Evolutionary conservation across 2,329 filamentous ascomycete species (phyloP), one percentile per base, ranked within the genome.

Genomic region (Trichoderma sp.): DNA sequence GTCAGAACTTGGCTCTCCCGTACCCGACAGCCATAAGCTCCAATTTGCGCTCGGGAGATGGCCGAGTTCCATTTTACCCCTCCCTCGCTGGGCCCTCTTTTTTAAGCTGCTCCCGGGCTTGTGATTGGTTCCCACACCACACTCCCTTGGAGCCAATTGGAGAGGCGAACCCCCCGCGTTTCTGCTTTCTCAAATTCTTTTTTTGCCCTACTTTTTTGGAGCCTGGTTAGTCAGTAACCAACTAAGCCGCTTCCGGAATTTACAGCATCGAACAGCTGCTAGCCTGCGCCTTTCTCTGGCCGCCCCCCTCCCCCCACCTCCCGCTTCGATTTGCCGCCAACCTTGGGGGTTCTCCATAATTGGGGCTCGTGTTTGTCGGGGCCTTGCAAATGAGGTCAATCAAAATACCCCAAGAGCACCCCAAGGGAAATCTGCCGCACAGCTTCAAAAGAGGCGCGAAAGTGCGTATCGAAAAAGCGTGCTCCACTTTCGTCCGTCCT

Each of bases 41-140:
- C 71, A 74, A 60, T 59, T 60, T 74, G 71, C 71, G 71, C 71
- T 74, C 71, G 71, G 71, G 62, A 74, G 71, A 74, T 74, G 71
- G 27, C 71, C 71, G 71, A 74, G 71, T 74, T 27, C 50, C 63
- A 27, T 18, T 45, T 45, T 67, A 56, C 62, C 50, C 71, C 50
- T 67, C 62, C 60, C 60, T 18, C 50, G 24, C 63, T 41, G 33
- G 60, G 41, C 7, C 31, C 60, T 35, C 29, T 62, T 38, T 59
- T 59, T 59, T 60, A 71, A 71, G 67, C 21, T 59, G 24, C 31
- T 29, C 11, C n/a, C 8, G 12, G 67, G 11, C 53, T 31, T 12
- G 3, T 71, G 67, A 71, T 71, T 71, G 67, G 67, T 11, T 71
- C 53, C 53, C 67, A 71, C 24, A n/a, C 7, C 67, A 5, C 50